Evolutionary conservation across 805 yeast genomes (phyloP), one percentile per base, ranked within the genome.

Genomic region (Zygotorulaspora danielsina): DNA sequence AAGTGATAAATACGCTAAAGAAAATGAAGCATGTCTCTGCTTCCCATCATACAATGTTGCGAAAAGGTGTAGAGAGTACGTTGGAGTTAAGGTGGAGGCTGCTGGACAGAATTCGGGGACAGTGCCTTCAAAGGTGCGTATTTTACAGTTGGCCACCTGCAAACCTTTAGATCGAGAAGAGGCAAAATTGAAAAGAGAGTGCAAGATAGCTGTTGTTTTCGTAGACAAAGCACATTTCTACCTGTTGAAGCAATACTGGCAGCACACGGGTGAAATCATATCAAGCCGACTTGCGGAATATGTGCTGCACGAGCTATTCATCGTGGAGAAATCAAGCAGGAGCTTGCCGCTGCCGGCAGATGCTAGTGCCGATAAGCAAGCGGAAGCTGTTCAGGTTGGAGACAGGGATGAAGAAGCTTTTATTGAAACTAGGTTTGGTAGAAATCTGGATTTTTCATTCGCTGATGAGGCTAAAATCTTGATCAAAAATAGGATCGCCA

Each of bases 251-350:
- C 78, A 78, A 52, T 93, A 86, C 65, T 93, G 98, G 98, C 97
- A 90, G 61, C 96, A 89, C 55, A 70, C 95, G 0, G 99, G 99
- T 19, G 97, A 90, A 62, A 96, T 96, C n/a, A 76, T 93, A 19
- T 85, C 96, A 11, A 85, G 96, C 24, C 71, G 97, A 53, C 66
- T 81, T 58, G 97, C 88, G 1, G 96, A 89, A 61, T 93, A 86
- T 54, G 78, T 84, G 34, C 63, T 83, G 43, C 78, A 76, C 44
- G 85, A 79, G 56, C 64, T 83, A 52, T 51, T 72, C 56, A 52
- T 61, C 46, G 59, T 64, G 36, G 64, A 65, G 48, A 61, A 51
- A 36, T 48, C 53, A 0, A 48, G 50, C 29, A 49, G 44, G 19
- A 35, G 31, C 17, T 15, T 27, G 31, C 17, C 31, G 5, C 17